Evolutionary conservation across 2,329 filamentous ascomycete species (phyloP).

Genomic region (Diatrype stigma): DNA sequence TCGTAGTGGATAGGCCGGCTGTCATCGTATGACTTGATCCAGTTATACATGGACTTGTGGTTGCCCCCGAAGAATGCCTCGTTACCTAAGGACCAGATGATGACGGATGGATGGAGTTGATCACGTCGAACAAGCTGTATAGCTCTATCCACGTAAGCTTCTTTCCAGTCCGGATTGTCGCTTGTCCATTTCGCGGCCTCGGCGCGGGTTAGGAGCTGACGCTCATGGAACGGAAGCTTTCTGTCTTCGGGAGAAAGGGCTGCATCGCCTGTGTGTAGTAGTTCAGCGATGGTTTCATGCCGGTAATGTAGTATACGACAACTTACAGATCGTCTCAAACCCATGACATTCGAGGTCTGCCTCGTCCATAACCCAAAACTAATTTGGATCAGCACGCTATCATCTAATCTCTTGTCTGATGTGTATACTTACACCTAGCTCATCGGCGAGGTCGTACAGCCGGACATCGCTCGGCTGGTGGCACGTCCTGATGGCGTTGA

Average conservation of each 20-base stretch:
- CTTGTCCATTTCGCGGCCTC: constrained; percentile 45
- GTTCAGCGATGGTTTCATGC: neutral
- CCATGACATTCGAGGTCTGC: constrained; percentile 40
- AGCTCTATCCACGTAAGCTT: constrained; percentile 62
- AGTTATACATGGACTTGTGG: constrained; percentile 59
- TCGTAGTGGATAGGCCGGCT: constrained; percentile 60
- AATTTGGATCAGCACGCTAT: constrained; percentile 17
- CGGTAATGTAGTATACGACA: too few species aligned
- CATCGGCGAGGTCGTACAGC: constrained; percentile 51
- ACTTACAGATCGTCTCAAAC: constrained; percentile 22
- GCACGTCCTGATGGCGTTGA: constrained; percentile 58
- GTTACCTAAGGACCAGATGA: constrained; percentile 66
- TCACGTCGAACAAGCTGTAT: constrained; percentile 59
- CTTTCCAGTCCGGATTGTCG: constrained; percentile 53
- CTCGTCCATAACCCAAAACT: constrained; percentile 51
- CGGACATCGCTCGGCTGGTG: constrained; percentile 54
- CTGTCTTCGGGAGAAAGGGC: constrained; percentile 23
- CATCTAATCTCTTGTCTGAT: neutral
- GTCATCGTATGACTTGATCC: constrained; percentile 51
- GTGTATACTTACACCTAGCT: constrained; percentile 38
- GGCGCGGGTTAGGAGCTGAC: constrained; percentile 29
- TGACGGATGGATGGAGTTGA: constrained; percentile 60
- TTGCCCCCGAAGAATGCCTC: constrained; percentile 65
- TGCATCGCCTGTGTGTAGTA: constrained; percentile 20
- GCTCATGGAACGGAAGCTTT: constrained; percentile 24